Evolutionary conservation across 2,329 filamentous ascomycete species (phyloP).

Genomic region (Microascus cirrosus): DNA sequence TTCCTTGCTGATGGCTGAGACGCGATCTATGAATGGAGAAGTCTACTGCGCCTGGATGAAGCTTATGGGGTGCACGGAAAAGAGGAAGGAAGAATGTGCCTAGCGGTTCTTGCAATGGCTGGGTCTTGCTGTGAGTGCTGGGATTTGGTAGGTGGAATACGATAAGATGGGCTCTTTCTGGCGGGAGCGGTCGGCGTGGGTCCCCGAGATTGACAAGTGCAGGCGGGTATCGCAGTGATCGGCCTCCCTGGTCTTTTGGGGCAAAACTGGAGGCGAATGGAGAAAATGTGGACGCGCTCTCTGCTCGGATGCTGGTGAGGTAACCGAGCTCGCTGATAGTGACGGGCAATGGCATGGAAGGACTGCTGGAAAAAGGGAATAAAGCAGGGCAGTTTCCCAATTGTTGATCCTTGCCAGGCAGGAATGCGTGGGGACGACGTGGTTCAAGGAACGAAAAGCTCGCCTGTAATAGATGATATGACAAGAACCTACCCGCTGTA

Average conservation of each 20-base stretch:
- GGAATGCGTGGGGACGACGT: background rate
- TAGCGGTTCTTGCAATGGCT: background rate
- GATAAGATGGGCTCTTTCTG: background rate
- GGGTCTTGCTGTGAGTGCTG: background rate
- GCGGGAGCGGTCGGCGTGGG: background rate
- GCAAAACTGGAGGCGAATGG: background rate
- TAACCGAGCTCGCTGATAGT: background rate
- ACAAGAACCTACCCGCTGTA: background rate
- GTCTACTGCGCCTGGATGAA: background rate
- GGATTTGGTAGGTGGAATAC: background rate
- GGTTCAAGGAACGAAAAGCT: background rate
- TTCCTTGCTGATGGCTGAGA: background rate
- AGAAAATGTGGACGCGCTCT: background rate
- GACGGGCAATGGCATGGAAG: background rate
- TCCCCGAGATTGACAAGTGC: background rate
- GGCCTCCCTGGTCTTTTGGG: background rate
- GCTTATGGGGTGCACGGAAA: background rate
- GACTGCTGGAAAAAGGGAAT: background rate
- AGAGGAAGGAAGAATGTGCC: background rate
- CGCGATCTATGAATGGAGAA: background rate
- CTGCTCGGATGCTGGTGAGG: background rate
- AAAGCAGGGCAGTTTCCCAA: background rate
- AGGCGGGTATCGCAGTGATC: too few relatives aligned
- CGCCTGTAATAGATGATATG: background rate
- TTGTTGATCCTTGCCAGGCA: background rate